Base-by-base conservation (phyloP, 306 rosid genomes). In the Vicia faba region DNA sequence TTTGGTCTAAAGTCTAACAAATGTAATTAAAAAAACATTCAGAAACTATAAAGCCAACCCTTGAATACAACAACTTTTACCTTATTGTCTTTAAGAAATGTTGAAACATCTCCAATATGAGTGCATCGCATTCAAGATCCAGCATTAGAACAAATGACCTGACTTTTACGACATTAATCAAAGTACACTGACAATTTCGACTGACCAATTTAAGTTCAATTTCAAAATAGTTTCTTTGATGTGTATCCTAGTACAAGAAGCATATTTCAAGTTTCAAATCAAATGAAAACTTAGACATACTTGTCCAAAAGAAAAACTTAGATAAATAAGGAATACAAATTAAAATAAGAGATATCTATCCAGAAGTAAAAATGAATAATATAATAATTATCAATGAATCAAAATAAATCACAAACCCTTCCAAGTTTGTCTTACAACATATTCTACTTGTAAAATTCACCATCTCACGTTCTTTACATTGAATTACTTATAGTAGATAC, bases 131-230 rank as follows among this genome's bases (percentile, higher is more conserved):
- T 58, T 93, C 96, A 72, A 93, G 96, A 78, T 89, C 98, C 69
- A 93, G 78, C 98, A 93, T 93, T 64, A 93, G 89, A 64, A 89
- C 91, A 74, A 91, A 93, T 0, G 97, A 89, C 78, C 96, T 79
- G 67, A 89, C 89, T 75, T 93, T 89, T 3, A 97, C 89, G 75
- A 93, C 97, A n/a, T n/a, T n/a, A n/a, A n/a, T n/a, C n/a, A n/a
- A n/a, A n/a, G n/a, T n/a, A n/a, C n/a, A n/a, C n/a, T n/a, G n/a
- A n/a, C n/a, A n/a, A n/a, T n/a, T n/a, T n/a, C n/a, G n/a, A n/a
- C n/a, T n/a, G n/a, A n/a, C n/a, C n/a, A n/a, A n/a, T n/a, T n/a
- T n/a, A n/a, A n/a, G n/a, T n/a, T n/a, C n/a, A n/a, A n/a, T n/a
- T n/a, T n/a, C n/a, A n/a, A n/a, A n/a, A n/a, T n/a, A n/a, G n/a